These are phyloP conservation scores for Lachancea cidri DNA, from an alignment of 805 yeast species.

Conservation along the genomic window DNA sequence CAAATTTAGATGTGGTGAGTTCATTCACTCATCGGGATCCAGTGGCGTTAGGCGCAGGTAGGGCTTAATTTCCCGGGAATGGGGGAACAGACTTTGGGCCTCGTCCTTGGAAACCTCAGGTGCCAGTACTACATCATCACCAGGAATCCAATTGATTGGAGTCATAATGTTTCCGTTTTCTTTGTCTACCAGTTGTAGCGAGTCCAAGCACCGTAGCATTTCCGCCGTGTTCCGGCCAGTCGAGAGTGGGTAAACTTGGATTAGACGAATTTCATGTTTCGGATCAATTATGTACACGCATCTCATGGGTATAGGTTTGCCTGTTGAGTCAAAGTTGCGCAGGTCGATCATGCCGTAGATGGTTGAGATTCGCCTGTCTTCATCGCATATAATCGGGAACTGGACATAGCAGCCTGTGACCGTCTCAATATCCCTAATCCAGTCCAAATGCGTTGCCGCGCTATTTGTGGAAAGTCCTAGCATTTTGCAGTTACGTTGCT, in stretches of 20 bases:
- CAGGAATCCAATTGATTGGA: constrained; percentile 69
- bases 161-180: constrained; percentile 50
- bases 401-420: constrained; percentile 52
- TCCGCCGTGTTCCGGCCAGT: constrained; percentile 76
- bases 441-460: constrained; percentile 53
- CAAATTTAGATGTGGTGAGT: not conserved
- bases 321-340: constrained; percentile 60
- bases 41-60: constrained; percentile 54
- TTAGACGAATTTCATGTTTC: constrained; percentile 54
- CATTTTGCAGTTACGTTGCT: constrained; percentile 57
- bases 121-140: constrained; percentile 69
- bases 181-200: constrained; percentile 60
- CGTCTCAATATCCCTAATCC: constrained; percentile 72
- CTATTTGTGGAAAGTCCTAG: constrained; percentile 66
- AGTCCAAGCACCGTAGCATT: constrained; percentile 63
- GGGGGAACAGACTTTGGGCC: constrained; percentile 57
- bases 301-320: constrained; percentile 62
- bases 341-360: constrained; percentile 66
- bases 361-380: constrained; percentile 52
- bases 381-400: constrained; percentile 69
- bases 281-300: constrained; percentile 72
- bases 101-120: constrained; percentile 57
- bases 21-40: constrained; percentile 14
- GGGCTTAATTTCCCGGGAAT: constrained; percentile 55
- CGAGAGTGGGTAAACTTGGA: constrained; percentile 65